These are phyloP conservation scores for Yamadazyma diospyri DNA, from an alignment of 1,139 yeast species.

Conservation along the genomic window DNA sequence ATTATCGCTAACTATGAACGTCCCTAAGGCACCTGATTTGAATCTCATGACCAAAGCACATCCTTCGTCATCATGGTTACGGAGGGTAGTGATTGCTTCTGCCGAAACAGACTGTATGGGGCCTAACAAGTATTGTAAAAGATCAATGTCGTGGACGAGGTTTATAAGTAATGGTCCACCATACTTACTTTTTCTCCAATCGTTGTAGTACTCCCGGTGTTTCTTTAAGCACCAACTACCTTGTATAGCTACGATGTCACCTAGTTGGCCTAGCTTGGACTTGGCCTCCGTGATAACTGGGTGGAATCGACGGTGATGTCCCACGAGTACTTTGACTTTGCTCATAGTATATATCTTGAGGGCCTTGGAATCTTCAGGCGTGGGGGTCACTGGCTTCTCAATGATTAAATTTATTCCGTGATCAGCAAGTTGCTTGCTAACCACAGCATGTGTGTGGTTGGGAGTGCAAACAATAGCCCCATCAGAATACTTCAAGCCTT, in stretches of 20 bases:
- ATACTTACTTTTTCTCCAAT: constrained; percentile 39
- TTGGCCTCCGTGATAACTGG: constrained; percentile 39
- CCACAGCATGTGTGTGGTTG: constrained; percentile 36
- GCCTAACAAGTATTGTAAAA: constrained; percentile 39
- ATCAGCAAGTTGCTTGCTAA: constrained; percentile 32
- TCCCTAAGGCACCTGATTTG: constrained; percentile 38
- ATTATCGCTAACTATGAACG: constrained; percentile 41
- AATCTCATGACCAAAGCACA: constrained; percentile 38
- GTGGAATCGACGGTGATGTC: constrained; percentile 44
- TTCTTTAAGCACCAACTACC: constrained; percentile 42
- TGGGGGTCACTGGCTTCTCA: constrained; percentile 42
- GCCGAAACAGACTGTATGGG: constrained; percentile 39
- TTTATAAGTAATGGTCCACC: constrained; percentile 42
- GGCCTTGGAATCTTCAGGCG: constrained; percentile 29
- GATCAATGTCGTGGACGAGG: constrained; percentile 41
- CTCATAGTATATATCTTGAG: constrained; percentile 21
- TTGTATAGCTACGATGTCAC: constrained; percentile 25
- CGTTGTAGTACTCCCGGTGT: constrained; percentile 33
- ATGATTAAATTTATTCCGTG: constrained; percentile 36
- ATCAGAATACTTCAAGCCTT: constrained; percentile 25
- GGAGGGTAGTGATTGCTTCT: constrained; percentile 30
- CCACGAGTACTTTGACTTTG: constrained; percentile 32
- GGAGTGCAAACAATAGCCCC: constrained; percentile 46
- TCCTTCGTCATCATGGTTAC: constrained; percentile 37
- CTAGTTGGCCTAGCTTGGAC: background rate